Percentiles rank a stretch among this genome's conserved stretches.
phyloP scores from a whole-genome alignment of 2,329 filamentous ascomycete species.

The Macrophomina phaseolina region DNA sequence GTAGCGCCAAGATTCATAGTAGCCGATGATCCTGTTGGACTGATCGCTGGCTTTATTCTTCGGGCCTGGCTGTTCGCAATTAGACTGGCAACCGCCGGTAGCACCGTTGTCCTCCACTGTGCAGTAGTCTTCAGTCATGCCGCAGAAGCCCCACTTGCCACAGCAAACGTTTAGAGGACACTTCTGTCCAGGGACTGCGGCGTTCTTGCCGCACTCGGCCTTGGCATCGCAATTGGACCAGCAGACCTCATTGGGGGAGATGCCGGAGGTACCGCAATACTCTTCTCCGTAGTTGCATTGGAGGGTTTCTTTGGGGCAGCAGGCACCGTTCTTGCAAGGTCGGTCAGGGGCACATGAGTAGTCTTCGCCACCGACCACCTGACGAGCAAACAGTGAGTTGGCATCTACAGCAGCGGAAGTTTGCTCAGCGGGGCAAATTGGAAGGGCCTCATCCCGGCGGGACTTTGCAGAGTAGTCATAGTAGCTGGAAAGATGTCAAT shows the following conservation, averaged over 20 bases:
- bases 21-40: conserved; percentile 25
- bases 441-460: background rate
- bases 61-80: conserved; percentile 13
- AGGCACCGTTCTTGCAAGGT: conserved; percentile 14
- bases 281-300: conserved; percentile 14
- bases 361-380: background rate
- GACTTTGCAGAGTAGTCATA: conserved; percentile 4
- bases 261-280: conserved; percentile 17
- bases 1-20: conserved; percentile 27
- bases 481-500: background rate
- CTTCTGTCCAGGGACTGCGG: conserved; percentile 21
- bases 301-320: conserved; percentile 13
- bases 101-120: background rate
- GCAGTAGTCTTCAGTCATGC: conserved; percentile 25
- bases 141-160: conserved; percentile 15
- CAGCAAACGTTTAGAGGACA: conserved; percentile 32
- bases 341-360: conserved; percentile 14
- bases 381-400: background rate
- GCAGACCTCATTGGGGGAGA: conserved; percentile 12
- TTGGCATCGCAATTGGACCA: conserved; percentile 29
- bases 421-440: background rate
- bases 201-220: conserved; percentile 30
- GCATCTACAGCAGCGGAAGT: background rate
- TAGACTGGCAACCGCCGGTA: conserved; percentile 9
- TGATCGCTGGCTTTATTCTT: background rate